Evolutionary conservation across 495 filamentous ascomycete species (phyloP).

Genomic region (Aspergillus avenaceus): DNA sequence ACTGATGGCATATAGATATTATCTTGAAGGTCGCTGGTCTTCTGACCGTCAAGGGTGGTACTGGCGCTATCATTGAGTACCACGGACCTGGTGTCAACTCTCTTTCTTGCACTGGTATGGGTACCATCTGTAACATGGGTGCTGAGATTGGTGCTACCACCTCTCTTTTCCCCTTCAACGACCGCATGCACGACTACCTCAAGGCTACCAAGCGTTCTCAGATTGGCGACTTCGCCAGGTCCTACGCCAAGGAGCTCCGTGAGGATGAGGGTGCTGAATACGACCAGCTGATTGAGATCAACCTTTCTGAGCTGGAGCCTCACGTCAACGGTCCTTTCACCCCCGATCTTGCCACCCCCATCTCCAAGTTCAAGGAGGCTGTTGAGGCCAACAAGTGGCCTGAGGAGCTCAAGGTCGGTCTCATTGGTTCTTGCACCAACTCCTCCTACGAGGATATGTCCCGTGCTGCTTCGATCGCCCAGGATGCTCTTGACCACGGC

Average conservation of each 20-base stretch:
- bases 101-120: constrained; percentile 66
- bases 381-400: constrained; percentile 95
- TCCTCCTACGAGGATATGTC: constrained; percentile 99
- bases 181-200: constrained; percentile 95
- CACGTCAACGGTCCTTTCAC: constrained; percentile 99
- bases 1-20: constrained; percentile 57
- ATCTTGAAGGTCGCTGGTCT: constrained; percentile 98
- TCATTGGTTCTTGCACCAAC: constrained; percentile 97
- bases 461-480: constrained; percentile 89
- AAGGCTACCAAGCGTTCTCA: constrained; percentile 83
- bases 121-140: constrained; percentile 74
- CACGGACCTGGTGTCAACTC: constrained; percentile 78
- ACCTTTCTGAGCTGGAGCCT: constrained; percentile 90
- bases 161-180: constrained; percentile 98
- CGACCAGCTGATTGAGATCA: constrained; percentile 93
- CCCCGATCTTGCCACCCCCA: constrained; percentile 96
- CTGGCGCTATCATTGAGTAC: constrained; percentile 95
- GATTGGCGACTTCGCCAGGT: constrained; percentile 85
- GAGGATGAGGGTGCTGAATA: constrained; percentile 94
- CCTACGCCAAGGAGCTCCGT: constrained; percentile 79
- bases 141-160: constrained; percentile 97
- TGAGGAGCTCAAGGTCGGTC: constrained; percentile 92
- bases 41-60: constrained; percentile 96
- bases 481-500: constrained; percentile 89
- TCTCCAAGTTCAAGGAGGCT: constrained; percentile 95